A percentile compares a stretch with the other conserved stretches of the same genome.
These are phyloP conservation scores for Cochlearia excelsa DNA, from an alignment of 345 rosid genomes.

Conservation along the genomic window DNA sequence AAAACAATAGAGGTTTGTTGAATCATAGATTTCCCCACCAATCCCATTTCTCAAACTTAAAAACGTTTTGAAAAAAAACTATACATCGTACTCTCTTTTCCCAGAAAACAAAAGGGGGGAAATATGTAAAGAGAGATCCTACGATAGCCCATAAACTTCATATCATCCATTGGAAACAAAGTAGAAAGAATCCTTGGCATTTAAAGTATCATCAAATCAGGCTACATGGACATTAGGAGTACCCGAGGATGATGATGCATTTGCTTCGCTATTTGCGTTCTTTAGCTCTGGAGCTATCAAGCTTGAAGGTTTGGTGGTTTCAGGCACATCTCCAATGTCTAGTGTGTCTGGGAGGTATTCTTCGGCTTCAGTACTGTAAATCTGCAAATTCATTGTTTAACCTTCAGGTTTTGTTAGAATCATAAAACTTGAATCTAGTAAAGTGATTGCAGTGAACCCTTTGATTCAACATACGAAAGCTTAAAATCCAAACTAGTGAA, in stretches of 20 bases:
- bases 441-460: no score
- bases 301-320: constrained; percentile 37
- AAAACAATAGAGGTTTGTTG: constrained; percentile 1
- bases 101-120: constrained; percentile 20
- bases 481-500: neutral
- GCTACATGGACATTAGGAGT: constrained; percentile 26
- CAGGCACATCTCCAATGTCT: constrained; percentile 73
- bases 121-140: constrained; percentile 24
- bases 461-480: neutral
- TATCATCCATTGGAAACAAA: constrained; percentile 23
- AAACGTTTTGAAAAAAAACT: neutral
- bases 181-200: neutral
- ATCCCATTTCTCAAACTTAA: constrained; percentile 25
- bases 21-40: constrained; percentile 18
- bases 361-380: constrained; percentile 37
- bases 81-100: constrained; percentile 30
- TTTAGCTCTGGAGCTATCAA: constrained; percentile 48
- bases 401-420: neutral
- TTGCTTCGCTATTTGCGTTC: constrained; percentile 31
- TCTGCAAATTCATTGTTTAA: constrained; percentile 40
- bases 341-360: constrained; percentile 66
- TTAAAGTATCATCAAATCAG: constrained; percentile 24
- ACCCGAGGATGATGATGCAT: constrained; percentile 49
- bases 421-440: neutral
- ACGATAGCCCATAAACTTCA: constrained; percentile 27